Evolutionary conservation across 176 grass and related monocot genomes (phyloP).

Genomic region (Avena insularis): DNA sequence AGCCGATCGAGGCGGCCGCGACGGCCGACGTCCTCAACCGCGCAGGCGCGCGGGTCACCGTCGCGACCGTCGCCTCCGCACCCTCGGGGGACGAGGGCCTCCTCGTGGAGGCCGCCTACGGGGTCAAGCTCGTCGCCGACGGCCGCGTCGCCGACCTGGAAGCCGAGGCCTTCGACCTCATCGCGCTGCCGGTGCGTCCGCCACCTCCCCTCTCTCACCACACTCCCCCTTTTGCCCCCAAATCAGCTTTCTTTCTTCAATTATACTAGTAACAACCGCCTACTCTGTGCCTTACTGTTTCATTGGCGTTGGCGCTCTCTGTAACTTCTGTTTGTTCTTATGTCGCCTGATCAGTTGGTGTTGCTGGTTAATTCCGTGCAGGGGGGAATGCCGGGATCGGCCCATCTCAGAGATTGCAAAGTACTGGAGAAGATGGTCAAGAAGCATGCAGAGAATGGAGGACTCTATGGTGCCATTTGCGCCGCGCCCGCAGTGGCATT

Average conservation of each 20-base stretch:
- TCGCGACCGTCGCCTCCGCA: conserved; percentile 57
- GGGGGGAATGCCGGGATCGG: conserved; percentile 82
- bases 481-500: conserved; percentile 65
- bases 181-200: conserved; percentile 62
- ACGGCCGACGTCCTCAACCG: conserved; percentile 72
- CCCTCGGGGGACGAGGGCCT: conserved; percentile 48
- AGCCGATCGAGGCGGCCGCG: conserved; percentile 70
- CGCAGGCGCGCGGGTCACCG: conserved; percentile 63
- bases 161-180: conserved; percentile 61
- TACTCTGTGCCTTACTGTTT: neutral
- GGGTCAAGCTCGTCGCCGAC: conserved; percentile 71
- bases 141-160: conserved; percentile 53
- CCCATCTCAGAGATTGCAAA: conserved; percentile 67
- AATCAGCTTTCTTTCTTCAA: conserved; percentile 16
- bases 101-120: conserved; percentile 66
- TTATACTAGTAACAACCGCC: neutral
- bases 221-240: neutral
- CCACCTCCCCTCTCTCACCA: neutral
- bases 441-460: conserved; percentile 69
- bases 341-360: neutral
- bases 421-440: conserved; percentile 80
- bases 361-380: conserved; percentile 29
- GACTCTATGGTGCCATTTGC: conserved; percentile 80
- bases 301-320: neutral
- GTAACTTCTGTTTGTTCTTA: neutral